A percentile compares a stretch with the other conserved stretches of the same genome.
phyloP scores from a whole-genome alignment of 768 basidiomycete genomes.

The Phylloporus sp. region DNA sequence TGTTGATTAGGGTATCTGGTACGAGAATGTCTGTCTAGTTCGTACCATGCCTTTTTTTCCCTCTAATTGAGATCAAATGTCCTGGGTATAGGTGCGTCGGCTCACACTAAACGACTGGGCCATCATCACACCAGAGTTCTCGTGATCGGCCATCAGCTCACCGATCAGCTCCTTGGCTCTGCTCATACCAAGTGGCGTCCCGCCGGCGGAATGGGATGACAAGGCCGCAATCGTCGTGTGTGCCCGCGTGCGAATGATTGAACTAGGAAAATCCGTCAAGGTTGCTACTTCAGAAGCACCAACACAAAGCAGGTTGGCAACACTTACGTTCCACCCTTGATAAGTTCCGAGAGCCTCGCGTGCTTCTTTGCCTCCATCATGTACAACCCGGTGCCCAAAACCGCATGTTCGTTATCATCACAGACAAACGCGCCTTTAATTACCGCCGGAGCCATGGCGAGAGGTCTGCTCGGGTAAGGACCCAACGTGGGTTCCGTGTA shows the following conservation, averaged over 20 bases:
- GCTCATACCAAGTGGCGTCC: conserved; percentile 47
- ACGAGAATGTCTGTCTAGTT: not conserved
- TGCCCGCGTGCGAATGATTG: conserved; percentile 35
- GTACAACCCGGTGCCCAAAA: conserved; percentile 51
- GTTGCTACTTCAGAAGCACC: conserved; percentile 1
- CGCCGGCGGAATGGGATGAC: conserved; percentile 11
- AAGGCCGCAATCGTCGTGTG: conserved; percentile 29
- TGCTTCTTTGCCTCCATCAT: conserved; percentile 55
- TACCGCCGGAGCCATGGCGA: conserved; percentile 3
- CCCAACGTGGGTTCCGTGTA: conserved; percentile 23
- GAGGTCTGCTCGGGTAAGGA: conserved; percentile 2
- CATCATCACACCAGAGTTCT: not conserved
- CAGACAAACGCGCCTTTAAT: conserved; percentile 8
- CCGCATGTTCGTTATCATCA: conserved; percentile 28
- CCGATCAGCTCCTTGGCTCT: conserved; percentile 70
- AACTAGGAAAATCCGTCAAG: conserved; percentile 17
- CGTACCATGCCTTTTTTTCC: not conserved
- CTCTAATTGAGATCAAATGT: not conserved
- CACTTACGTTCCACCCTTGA: conserved; percentile 50
- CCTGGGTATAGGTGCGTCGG: not conserved
- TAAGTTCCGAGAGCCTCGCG: conserved; percentile 47
- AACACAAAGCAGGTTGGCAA: conserved; percentile 6
- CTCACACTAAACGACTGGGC: not conserved
- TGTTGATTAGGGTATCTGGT: conserved; percentile 12
- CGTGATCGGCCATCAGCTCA: conserved; percentile 7